phyloP scores from a whole-genome alignment of 176 grass and related monocot species.

The Rhynchospora pubera region DNA sequence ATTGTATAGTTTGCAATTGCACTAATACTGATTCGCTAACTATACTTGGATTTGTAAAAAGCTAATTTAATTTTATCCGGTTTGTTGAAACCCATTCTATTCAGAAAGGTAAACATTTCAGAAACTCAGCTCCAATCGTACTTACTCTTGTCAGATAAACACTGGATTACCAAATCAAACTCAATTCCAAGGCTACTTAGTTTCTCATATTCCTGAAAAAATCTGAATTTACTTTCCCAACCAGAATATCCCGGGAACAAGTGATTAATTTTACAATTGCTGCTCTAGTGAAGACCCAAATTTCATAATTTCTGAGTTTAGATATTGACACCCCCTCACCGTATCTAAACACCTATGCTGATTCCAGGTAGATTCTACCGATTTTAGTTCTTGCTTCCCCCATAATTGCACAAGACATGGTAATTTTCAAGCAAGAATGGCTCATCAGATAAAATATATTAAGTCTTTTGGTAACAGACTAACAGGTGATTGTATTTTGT shows the following conservation, averaged over 20 bases:
- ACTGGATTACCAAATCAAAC: constrained; percentile 35
- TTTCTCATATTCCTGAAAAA: constrained; percentile 34
- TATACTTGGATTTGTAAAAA: neutral
- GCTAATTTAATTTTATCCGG: neutral
- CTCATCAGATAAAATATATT: constrained; percentile 43
- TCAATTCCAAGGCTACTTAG: constrained; percentile 37
- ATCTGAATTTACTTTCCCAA: constrained; percentile 32
- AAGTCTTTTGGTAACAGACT: constrained; percentile 35
- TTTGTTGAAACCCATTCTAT: constrained; percentile 31
- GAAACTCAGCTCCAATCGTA: constrained; percentile 41
- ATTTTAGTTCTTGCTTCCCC: neutral
- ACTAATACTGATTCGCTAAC: neutral
- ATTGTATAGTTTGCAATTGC: neutral
- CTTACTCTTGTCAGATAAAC: constrained; percentile 37
- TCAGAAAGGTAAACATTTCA: constrained; percentile 43
- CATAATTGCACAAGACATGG: constrained; percentile 21
- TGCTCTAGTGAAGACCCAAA: constrained; percentile 26
- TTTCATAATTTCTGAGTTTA: constrained; percentile 29
- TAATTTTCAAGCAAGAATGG: constrained; percentile 43
- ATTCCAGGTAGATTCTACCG: no score
- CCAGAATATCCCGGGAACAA: constrained; percentile 38
- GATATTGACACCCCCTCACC: no score
- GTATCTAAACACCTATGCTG: no score
- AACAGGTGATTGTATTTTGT: constrained; percentile 23
- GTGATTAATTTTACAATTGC: constrained; percentile 39